Evolutionary conservation across 2,329 filamentous ascomycete species (phyloP).

Genomic region (Fusarium sp.): DNA sequence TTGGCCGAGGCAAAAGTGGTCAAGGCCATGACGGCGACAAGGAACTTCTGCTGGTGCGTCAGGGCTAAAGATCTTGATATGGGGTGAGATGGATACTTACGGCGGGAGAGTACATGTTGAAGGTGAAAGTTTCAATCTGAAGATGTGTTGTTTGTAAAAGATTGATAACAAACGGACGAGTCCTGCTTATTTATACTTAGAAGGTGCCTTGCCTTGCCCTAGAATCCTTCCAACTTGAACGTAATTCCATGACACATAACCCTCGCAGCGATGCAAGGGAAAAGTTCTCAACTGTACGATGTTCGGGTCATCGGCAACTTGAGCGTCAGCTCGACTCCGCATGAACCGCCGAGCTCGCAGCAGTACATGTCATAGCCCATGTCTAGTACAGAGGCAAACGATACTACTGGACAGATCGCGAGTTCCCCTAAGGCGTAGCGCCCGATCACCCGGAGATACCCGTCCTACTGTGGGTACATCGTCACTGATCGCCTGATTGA

Average conservation of each 20-base stretch:
- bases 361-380: too few species aligned
- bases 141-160: background rate
- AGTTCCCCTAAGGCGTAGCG: background rate
- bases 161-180: background rate
- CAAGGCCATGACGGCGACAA: conserved; percentile 2
- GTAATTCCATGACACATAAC: background rate
- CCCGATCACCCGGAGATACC: background rate
- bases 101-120: background rate
- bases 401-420: background rate
- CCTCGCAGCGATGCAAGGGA: background rate
- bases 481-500: conserved; percentile 4
- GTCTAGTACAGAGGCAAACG: too few species aligned
- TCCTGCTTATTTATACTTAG: background rate
- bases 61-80: background rate
- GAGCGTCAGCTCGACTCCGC: background rate
- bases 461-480: background rate
- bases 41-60: background rate
- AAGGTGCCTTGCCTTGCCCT: too few species aligned
- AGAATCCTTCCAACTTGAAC: too few species aligned
- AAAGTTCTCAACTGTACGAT: background rate
- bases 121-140: too few species aligned
- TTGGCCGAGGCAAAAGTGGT: background rate
- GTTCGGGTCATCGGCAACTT: background rate
- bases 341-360: background rate
- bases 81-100: background rate